Conservation (phyloP, 2,329 filamentous ascomycete species). For the Cladosporium sp. region DNA sequence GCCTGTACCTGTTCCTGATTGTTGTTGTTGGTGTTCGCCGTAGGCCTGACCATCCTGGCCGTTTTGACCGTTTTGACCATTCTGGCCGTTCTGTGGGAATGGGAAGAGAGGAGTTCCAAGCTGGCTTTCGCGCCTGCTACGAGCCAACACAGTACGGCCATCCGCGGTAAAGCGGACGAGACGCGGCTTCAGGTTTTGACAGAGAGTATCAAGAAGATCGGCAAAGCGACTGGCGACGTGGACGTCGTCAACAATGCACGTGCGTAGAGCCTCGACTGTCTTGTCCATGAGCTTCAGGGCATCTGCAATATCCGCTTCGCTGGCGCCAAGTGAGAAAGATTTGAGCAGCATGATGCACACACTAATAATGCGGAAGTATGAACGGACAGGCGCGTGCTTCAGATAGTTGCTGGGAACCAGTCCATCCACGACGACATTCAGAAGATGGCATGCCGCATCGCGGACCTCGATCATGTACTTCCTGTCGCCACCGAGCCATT, state of each 20-base stretch:
- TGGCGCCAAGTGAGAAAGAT: constrained; percentile 78
- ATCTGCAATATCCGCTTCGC: constrained; percentile 73
- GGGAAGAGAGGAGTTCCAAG: constrained; percentile 15
- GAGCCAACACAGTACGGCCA: constrained; percentile 27
- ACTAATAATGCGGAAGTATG: constrained; percentile 83
- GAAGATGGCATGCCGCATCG: constrained; percentile 72
- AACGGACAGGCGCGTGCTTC: constrained; percentile 78
- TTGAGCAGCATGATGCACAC: constrained; percentile 83
- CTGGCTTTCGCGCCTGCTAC: constrained; percentile 21
- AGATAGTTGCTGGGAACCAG: constrained; percentile 73
- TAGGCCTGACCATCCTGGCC: neutral
- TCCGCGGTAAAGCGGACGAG: constrained; percentile 62
- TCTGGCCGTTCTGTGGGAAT: neutral
- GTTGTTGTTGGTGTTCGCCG: constrained; percentile 10
- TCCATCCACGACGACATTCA: constrained; percentile 74
- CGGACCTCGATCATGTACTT: constrained; percentile 70
- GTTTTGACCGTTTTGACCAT: constrained; percentile 8
- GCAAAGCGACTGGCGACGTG: constrained; percentile 83
- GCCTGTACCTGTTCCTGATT: constrained; percentile 2
- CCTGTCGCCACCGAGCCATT: constrained; percentile 59
- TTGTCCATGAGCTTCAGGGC: constrained; percentile 74
- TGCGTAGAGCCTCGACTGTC: constrained; percentile 71
- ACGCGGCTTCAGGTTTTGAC: constrained; percentile 69
- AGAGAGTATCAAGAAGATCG: constrained; percentile 76
- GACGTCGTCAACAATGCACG: constrained; percentile 80